Evolutionary conservation across 371 early-diverging fungal genomes (phyloP), one percentile per base, ranked within the genome.

Genomic region (Batkoa obscura): DNA sequence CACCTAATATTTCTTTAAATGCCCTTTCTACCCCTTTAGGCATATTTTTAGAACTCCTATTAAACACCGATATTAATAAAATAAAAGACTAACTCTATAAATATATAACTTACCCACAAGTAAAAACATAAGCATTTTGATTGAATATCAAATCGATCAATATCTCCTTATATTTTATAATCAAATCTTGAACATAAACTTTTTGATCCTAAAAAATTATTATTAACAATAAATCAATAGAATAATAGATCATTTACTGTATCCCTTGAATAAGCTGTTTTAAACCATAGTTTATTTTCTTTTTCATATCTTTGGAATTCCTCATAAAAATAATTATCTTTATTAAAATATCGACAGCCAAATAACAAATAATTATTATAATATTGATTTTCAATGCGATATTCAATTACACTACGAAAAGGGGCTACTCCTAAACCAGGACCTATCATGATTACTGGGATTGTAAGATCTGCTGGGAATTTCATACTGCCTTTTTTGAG

Each of bases 351-450:
- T 53, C 96, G 78, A 60, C 80, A 86, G 12, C 94, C 94, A 66
- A 86, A 83, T 70, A 91, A 84, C 43, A 94, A 62, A 3, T 70
- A 60, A 43, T 85, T 88, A 17, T 76, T 75, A 62, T 46, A 57
- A 64, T 41, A 67, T 8, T 70, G 68, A 10, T 65, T 56, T 8
- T 60, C 38, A 10, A 78, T 61, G 0, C 91, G 73, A 23, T 79
- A 72, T 55, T 84, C 73, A n/a, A 94, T 55, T 56, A 94, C 80
- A 38, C 88, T 74, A 39, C 88, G 75, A 81, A 94, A 88, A 2
- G 94, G 90, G 1, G 93, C 83, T 15, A 93, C 72, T n/a, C 93
- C 93, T 1, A 88, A 85, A 75, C 84, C 86, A 43, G 88, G 86
- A 0, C 85, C 88, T 57, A 87, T 79, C 4, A 78, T 75, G 33